These are phyloP conservation scores for Lichtheimia ornata DNA, from an alignment of 371 early-diverging fungal genomes.

Conservation along the genomic window DNA sequence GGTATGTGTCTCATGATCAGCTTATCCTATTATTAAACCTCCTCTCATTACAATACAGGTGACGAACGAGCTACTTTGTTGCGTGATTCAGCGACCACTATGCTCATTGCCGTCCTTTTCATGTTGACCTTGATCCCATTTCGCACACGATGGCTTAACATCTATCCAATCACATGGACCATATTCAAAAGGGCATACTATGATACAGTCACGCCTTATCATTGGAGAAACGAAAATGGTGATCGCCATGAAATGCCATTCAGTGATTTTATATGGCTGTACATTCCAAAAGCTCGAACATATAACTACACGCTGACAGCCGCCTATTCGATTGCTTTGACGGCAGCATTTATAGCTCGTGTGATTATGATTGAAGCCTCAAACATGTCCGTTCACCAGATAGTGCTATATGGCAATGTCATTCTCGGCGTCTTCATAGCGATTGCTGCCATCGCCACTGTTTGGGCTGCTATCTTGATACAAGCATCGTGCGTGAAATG, in stretches of 20 bases:
- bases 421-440: neutral
- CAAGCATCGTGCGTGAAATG: too few species aligned
- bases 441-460: neutral
- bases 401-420: neutral
- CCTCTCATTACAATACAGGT: constrained; percentile 8
- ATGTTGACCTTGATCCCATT: constrained; percentile 45
- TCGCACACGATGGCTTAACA: constrained; percentile 27
- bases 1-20: constrained; percentile 18
- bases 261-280: constrained; percentile 32
- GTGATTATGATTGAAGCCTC: constrained; percentile 4
- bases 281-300: constrained; percentile 16
- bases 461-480: too few species aligned
- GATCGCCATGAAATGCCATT: constrained; percentile 11
- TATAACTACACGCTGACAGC: neutral
- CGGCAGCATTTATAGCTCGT: neutral
- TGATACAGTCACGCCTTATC: constrained; percentile 17
- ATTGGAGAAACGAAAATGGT: constrained; percentile 28
- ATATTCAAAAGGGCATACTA: constrained; percentile 28
- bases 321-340: neutral
- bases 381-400: neutral
- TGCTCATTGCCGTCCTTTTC: constrained; percentile 39
- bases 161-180: constrained; percentile 33
- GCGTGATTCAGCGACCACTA: constrained; percentile 44
- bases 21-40: neutral
- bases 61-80: constrained; percentile 41